Base-by-base conservation (phyloP, 2,329 filamentous ascomycete species). In the Arthrobotrys megalospora region DNA sequence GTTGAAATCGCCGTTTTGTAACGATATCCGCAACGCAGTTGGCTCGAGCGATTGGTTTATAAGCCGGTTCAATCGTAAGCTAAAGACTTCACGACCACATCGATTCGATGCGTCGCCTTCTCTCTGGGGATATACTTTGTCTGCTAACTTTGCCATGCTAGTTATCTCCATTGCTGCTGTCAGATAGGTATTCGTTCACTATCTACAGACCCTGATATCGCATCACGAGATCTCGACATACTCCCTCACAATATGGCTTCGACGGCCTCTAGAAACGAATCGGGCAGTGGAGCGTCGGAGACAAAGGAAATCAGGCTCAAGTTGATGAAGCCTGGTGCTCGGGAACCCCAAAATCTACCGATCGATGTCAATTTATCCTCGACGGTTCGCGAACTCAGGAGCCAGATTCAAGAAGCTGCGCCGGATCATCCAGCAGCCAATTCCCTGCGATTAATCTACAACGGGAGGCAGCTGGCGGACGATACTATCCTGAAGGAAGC, bases 401-500 rank as follows among this genome's bases (percentile, higher is more conserved):
- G 58, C 6, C 38, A 63, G 24, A 70, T 71, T 16, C 55, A 62
- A 21, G 16, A 41, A 43, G 12, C 19, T 11, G 60, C 60, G 38
- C 41, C 66, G 19, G 64, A 45, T 10, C 12, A 28, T 2, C 58
- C 73, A n/a, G 32, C 52, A 11, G n/a, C 58, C 8, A n/a, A 53
- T 38, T 43, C 62, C 8, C 19, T 73, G 14, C 48, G 73, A 12
- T 45, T 77, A 8, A 77, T 77, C 19, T 71, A 70, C 14, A 43
- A 52, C 14, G 73, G 73, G 8, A 69, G 45, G 50, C 73, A 77
- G 38, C 45, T 77, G 60, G 34, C 50, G 7, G 73, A 77, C 19
- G 50, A 70, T 14, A 45, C n/a, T 16, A 16, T 53, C 36, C 16
- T 77, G 28, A 32, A 8, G 43, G 38, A 77, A 11, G 66, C 52